Base-by-base conservation (phyloP, 768 basidiomycete genomes). In the Suillus subluteus region DNA sequence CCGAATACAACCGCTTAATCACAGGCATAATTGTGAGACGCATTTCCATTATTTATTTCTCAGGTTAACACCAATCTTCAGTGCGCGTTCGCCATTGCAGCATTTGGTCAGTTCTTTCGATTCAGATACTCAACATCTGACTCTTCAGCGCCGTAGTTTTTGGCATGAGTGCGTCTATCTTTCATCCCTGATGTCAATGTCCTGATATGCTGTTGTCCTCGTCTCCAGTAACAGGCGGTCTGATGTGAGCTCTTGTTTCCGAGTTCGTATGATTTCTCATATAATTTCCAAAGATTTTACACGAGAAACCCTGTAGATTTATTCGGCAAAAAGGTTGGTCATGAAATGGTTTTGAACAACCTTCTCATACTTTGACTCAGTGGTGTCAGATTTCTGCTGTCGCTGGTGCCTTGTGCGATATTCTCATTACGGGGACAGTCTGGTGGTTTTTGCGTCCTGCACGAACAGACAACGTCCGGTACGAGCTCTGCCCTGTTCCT, bases 371-470 rank as follows among this genome's bases (percentile, higher is more conserved):
- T 11, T 55, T 2, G 21, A 9, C 4, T 16, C 48, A 75, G 74
- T 67, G 35, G 48, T 7, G 40, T 41, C 58, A 68, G 30, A 11
- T 68, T 30, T 46, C 62, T 8, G 62, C 67, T 18, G 2, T 74
- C 23, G 55, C 70, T 12, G 68, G 71, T n/a, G 68, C 74, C 23
- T 1, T 67, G 23, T 75, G 74, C 35, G 73, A 74, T 63, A 58
- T 54, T 16, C 5, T 65, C 58, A 74, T 76, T 63, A 74, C 71
- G 2, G 3, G 5, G 15, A 68, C 69, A 13, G 48, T 74, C n/a
- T 40, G 62, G 0, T 72, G 66, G 58, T 72, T 67, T 44, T 58
- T 74, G 44, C 69, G 65, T 30, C 59, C 69, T 13, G 56, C n/a
- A 18, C 66, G 65, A 30, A 69, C 63, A 26, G 69, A 56, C 18